Evolutionary conservation across 2,329 filamentous ascomycete species (phyloP).

Genomic region (Tolypocladium guangdongense): DNA sequence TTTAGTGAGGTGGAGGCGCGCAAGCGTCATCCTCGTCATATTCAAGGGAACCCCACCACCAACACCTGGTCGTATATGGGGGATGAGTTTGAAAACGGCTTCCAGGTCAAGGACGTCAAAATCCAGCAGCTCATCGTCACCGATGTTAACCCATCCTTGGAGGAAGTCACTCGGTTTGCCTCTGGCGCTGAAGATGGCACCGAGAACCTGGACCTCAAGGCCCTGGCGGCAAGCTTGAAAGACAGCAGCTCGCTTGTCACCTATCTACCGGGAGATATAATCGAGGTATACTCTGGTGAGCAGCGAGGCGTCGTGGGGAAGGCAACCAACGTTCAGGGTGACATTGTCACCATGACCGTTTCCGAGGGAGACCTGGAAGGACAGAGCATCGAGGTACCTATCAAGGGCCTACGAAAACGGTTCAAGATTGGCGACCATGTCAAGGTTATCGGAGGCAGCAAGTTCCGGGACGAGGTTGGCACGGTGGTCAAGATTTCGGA

Average conservation of each 20-base stretch:
- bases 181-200: slow-evolving; percentile 83
- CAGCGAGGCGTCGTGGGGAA: slow-evolving; percentile 85
- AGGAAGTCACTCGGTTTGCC: slow-evolving; percentile 92
- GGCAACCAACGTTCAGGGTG: slow-evolving; percentile 74
- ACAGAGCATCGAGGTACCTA: slow-evolving; percentile 82
- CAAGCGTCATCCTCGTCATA: slow-evolving; percentile 62
- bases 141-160: slow-evolving; percentile 83
- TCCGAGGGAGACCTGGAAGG: slow-evolving; percentile 72
- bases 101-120: slow-evolving; percentile 87
- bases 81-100: slow-evolving; percentile 87
- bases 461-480: slow-evolving; percentile 88
- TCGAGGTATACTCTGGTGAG: slow-evolving; percentile 92
- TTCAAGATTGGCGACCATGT: slow-evolving; percentile 94
- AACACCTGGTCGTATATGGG: slow-evolving; percentile 78
- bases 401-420: slow-evolving; percentile 82
- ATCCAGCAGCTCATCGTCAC: slow-evolving; percentile 77
- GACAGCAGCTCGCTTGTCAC: slow-evolving; percentile 70
- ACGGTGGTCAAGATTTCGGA: slow-evolving; percentile 93
- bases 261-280: slow-evolving; percentile 88
- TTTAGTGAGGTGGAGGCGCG: slow-evolving; percentile 91
- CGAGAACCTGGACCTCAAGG: slow-evolving; percentile 85
- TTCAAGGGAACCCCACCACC: slow-evolving; percentile 59
- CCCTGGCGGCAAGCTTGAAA: slow-evolving; percentile 81
- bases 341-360: slow-evolving; percentile 84
- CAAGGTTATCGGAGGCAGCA: slow-evolving; percentile 94